Evolutionary conservation across 176 grass and related monocot species (phyloP), one percentile per base, ranked within the genome.

Genomic region (Oryza longistaminata): DNA sequence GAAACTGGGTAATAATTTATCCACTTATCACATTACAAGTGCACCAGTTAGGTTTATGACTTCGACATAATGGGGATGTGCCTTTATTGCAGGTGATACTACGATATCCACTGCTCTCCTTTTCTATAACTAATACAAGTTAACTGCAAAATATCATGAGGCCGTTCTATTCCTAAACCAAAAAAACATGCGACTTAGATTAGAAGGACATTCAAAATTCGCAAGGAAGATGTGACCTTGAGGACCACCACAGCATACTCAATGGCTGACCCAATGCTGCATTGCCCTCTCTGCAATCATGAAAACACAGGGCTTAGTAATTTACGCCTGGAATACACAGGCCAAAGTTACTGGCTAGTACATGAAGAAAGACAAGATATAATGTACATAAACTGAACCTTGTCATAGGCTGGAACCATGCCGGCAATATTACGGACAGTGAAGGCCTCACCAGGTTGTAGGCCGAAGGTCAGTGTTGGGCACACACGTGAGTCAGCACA

Each of bases 391-490:
- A 73, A 61, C 40, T 7, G 27, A 76, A 92, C 93, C 85, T 95
- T 55, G 35, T 90, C 70, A 48, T 87, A 92, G 11, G 85, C 21
- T 4, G 95, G 90, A 12, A 97, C 88, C 65, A 97, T 88, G 70
- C 84, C 62, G 27, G 92, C 92, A 49, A 94, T 37, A 81, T 94
- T 97, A 3, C 88, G 90, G 26, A 97, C 77, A 17, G 88, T 87
- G 73, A 97, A 97, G 60, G 95, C 92, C 82, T 97, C 92, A 49
- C 95, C 95, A 10, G 95, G 95, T 52, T 92, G 52, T 70, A 94
- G 84, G 26, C 76, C 81, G n/a, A 97, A 81, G 43, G 76, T 86
- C 70, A 94, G 87, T 16, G 86, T 94, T n/a, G 90, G 95, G 88
- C 92, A 97, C 77, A 94, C 90, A 45, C 90, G 95, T 0, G 86